Percentiles rank a stretch among this genome's conserved stretches.
Conservation (phyloP, 2,329 filamentous ascomycete genomes). For the Penicillium freii region DNA sequence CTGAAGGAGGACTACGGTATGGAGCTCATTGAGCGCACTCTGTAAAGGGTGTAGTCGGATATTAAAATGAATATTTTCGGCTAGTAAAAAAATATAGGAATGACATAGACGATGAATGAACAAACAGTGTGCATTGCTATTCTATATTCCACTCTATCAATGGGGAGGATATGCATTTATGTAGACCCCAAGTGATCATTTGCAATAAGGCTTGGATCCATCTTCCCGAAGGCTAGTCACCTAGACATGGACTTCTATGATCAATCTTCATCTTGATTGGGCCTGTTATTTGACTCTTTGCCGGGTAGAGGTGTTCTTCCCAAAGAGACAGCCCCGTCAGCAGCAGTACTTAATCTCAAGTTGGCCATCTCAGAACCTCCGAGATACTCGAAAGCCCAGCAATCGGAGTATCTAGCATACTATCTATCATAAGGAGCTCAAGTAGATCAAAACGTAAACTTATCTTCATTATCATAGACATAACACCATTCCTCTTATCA, state of each 20-base stretch:
- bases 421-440: not conserved
- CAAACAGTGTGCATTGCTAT: slow-evolving; percentile 7
- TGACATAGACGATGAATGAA: slow-evolving; percentile 15
- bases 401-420: not conserved
- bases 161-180: not conserved
- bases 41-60: slow-evolving; percentile 29
- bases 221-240: not conserved
- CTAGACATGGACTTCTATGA: not conserved
- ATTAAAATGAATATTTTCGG: not conserved
- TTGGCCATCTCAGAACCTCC: not conserved
- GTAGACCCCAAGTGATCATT: not conserved
- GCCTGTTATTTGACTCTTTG: not conserved
- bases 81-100: slow-evolving; percentile 6
- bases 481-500: slow-evolving; percentile 26
- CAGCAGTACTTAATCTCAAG: not conserved
- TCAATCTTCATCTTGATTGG: not conserved
- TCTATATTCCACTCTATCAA: not conserved
- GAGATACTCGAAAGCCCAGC: not conserved
- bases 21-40: slow-evolving; percentile 66
- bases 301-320: not conserved
- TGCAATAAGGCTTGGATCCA: not conserved
- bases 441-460: slow-evolving; percentile 14
- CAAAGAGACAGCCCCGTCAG: not conserved
- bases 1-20: slow-evolving; percentile 76
- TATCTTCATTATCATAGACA: slow-evolving; percentile 28